Conservation (phyloP, 306 rosid species). For the Vicia sativa region DNA sequence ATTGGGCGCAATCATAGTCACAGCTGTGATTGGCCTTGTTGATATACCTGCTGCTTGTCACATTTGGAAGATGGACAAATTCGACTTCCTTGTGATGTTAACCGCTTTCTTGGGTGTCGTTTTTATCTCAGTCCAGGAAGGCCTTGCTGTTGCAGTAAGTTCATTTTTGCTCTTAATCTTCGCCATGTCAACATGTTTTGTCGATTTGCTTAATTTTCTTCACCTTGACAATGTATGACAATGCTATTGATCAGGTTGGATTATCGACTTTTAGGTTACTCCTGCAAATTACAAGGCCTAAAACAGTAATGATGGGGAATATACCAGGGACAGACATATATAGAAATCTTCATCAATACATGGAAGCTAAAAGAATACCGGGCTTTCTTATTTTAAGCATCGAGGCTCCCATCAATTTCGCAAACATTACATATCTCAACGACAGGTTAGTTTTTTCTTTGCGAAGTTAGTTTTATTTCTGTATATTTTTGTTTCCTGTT, state of each 20-base stretch:
- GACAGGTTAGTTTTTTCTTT: constrained; percentile 61
- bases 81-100: constrained; percentile 75
- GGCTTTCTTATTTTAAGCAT: constrained; percentile 85
- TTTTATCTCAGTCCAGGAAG: constrained; percentile 78
- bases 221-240: constrained; percentile 24
- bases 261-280: constrained; percentile 77
- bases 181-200: neutral
- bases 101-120: constrained; percentile 84
- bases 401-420: constrained; percentile 95
- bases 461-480: constrained; percentile 8
- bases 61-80: constrained; percentile 90
- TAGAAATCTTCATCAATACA: constrained; percentile 77
- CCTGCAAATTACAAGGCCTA: constrained; percentile 84
- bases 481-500: neutral
- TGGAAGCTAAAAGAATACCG: constrained; percentile 65
- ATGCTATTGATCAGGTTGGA: constrained; percentile 61
- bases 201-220: neutral
- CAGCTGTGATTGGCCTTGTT: constrained; percentile 88
- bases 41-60: constrained; percentile 76
- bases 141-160: constrained; percentile 91
- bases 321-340: constrained; percentile 81
- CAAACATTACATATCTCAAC: constrained; percentile 82
- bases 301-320: constrained; percentile 81
- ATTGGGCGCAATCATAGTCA: constrained; percentile 84
- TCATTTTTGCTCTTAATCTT: constrained; percentile 3